Percentiles rank a stretch among this genome's conserved stretches.
Evolutionary conservation across 2,329 filamentous ascomycete species (phyloP).

Genomic region (Cordyceps javanica): DNA sequence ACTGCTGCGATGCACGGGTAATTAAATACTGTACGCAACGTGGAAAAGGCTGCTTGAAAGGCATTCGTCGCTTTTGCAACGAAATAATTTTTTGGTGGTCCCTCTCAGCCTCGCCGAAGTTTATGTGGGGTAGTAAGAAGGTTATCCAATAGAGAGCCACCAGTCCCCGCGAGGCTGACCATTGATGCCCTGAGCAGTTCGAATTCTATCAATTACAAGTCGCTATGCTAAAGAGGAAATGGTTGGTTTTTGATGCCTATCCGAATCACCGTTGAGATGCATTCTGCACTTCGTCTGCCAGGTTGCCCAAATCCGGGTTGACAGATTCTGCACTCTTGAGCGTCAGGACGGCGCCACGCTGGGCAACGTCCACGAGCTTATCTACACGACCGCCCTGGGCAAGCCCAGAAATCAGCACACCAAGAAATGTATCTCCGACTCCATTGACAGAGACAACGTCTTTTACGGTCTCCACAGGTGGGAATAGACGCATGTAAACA

Average conservation of each 20-base stretch:
- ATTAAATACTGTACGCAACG: slow-evolving; percentile 11
- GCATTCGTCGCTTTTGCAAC: slow-evolving; percentile 18
- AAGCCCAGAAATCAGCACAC: slow-evolving; percentile 74
- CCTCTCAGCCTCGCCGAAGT: slow-evolving; percentile 24
- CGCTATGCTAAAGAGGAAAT: slow-evolving; percentile 1
- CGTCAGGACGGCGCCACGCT: slow-evolving; percentile 73
- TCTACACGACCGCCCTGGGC: slow-evolving; percentile 51
- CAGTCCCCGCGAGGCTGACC: neutral
- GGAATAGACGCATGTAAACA: slow-evolving; percentile 73
- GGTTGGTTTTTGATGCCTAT: neutral
- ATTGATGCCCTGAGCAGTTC: neutral
- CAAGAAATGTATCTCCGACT: slow-evolving; percentile 87
- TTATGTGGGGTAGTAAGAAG: neutral
- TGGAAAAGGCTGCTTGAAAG: slow-evolving; percentile 8
- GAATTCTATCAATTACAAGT: neutral
- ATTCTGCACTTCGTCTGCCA: slow-evolving; percentile 35
- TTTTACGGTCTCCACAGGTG: slow-evolving; percentile 57
- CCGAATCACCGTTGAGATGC: slow-evolving; percentile 13
- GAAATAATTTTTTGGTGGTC: slow-evolving; percentile 27
- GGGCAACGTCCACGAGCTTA: slow-evolving; percentile 70
- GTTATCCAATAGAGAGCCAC: neutral
- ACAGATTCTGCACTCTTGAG: slow-evolving; percentile 72
- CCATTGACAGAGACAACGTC: slow-evolving; percentile 88
- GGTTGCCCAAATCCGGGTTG: slow-evolving; percentile 44
- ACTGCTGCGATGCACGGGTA: slow-evolving; percentile 12